Percentiles rank a stretch among this genome's conserved stretches.
Evolutionary conservation across 140 eudicot genomes (phyloP).

Genomic region (Stevia rebaudiana): DNA sequence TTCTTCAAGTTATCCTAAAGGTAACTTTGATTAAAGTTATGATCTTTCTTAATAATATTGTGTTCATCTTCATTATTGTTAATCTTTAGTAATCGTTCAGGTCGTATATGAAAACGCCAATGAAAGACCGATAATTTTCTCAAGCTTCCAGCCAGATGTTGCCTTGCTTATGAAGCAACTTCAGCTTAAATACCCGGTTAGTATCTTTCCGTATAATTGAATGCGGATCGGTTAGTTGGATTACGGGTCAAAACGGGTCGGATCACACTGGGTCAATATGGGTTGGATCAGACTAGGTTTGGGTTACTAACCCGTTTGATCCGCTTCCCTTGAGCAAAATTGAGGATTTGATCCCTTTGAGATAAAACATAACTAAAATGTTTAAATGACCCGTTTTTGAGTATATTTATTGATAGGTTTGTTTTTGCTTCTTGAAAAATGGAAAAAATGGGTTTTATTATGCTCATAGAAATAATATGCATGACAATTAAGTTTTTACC

Average conservation of each 20-base stretch:
- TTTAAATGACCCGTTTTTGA: too few species aligned
- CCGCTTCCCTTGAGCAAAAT: too few species aligned
- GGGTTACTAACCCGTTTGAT: too few species aligned
- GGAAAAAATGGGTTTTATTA: too few species aligned
- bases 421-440: too few species aligned
- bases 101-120: slow-evolving; percentile 58
- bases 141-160: slow-evolving; percentile 85
- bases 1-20: slow-evolving; percentile 53
- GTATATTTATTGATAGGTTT: too few species aligned
- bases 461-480: background rate
- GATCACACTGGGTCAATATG: background rate
- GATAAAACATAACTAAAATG: too few species aligned
- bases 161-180: slow-evolving; percentile 65
- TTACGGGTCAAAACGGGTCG: background rate
- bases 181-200: slow-evolving; percentile 69
- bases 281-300: too few species aligned
- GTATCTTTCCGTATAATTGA: background rate
- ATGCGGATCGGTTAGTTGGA: background rate
- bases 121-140: slow-evolving; percentile 61
- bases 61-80: background rate
- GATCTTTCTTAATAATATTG: background rate
- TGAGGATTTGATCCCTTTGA: too few species aligned
- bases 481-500: background rate
- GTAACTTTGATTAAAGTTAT: slow-evolving; percentile 12
- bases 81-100: slow-evolving; percentile 15